Evolutionary conservation across 2,329 filamentous ascomycete genomes (phyloP), one percentile per base, ranked within the genome.

Genomic region (Triangularia verruculosa): DNA sequence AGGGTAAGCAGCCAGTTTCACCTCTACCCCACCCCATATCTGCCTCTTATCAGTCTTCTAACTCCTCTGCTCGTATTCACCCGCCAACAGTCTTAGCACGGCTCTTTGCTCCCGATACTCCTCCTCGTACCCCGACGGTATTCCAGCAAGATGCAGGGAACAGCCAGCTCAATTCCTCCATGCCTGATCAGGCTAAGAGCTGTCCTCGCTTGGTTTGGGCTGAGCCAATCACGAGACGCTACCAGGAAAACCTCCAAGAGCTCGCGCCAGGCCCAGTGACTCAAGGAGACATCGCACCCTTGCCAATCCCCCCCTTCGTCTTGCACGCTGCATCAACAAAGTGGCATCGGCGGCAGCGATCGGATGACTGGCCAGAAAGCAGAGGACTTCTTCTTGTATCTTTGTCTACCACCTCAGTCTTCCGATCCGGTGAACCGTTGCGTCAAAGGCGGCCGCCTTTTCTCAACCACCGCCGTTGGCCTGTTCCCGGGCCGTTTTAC

Each of bases 161-260:
- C n/a, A 55, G 66, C 63, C 70, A 69, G 63, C 67, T 65, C 65
- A 65, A 58, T 61, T 47, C 57, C 39, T 56, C 61, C 25, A 32
- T 53, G 47, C 22, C 64, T 57, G 65, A 71, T 67, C 54, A 57
- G 64, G 69, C 64, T 65, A 67, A 62, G 54, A 64, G 60, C 61
- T 58, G 61, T 68, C 57, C 62, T 64, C 53, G 56, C 53, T 63
- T 66, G 6, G n/a, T 20, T 28, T 54, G 24, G n/a, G 43, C n/a
- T 32, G 17, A 47, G 54, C 70, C 69, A 71, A 72, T 70, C 39
- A 57, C 17, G 12, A 15, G n/a, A 6, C n/a, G 32, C n/a, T 39
- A 25, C 58, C n/a, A 51, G 39, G 58, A 68, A 59, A 65, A 55
- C 15, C 30, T 58, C 34, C 52, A 57, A 61, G 30, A 59, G 67